Evolutionary conservation across 441 rosid species (phyloP), one percentile per base, ranked within the genome.

Genomic region (Brassica balearica): DNA sequence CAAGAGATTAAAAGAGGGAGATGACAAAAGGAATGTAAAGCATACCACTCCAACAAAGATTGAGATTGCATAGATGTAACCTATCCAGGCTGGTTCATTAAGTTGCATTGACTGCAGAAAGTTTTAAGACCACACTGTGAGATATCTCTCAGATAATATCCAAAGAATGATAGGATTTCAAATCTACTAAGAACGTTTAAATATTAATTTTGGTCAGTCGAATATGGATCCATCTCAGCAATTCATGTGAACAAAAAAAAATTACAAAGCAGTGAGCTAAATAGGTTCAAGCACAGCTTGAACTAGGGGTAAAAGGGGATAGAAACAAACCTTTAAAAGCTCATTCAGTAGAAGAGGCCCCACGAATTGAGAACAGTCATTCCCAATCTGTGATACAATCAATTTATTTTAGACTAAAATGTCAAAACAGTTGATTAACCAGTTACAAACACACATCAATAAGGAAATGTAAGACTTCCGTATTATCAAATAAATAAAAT

Each of bases 11-110:
- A 78, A 88, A 60, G 64, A 72, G 61, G 60, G 8, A 61, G 65
- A 25, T 11, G 46, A 56, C 32, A 25, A 76, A 25, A 22, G 62
- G n/a, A 68, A 43, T 65, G 10, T 56, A 76, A 43, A 56, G 68
- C 96, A 55, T 96, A 96, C 99, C 98, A 94, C 99, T 79, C 99
- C 99, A 77, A 76, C 88, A 78, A 94, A 90, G 73, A 96, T 96
- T 76, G 86, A 84, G 84, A 94, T 86, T 76, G 99, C 98, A 72
- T 90, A 97, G 85, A 95, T 75, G 80, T 95, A 97, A 63, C 99
- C 99, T 63, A 89, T 88, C 97, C 92, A 95, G 67, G 99, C 97
- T 68, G 98, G 97, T 83, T 90, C 97, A 48, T 91, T 94, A 80
- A 74, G 85, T 92, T 97, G 99, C 99, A 97, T 95, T 69, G 99